Conservation (phyloP, 306 rosid species). For the Trifolium subterraneum region DNA sequence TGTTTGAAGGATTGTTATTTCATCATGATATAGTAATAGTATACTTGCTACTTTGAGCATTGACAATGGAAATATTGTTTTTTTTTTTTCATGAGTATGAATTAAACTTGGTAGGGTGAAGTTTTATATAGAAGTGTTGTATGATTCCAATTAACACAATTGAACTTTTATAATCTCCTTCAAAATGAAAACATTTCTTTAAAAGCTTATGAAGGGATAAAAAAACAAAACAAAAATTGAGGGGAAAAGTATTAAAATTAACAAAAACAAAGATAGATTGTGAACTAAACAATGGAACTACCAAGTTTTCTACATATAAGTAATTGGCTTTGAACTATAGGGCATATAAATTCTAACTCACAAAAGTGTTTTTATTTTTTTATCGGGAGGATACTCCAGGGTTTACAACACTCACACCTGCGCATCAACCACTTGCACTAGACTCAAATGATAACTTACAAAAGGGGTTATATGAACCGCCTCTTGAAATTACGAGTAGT, state of each 20-base stretch:
- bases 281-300: constrained; percentile 43
- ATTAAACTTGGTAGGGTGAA: too few relatives aligned
- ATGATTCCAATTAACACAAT: constrained; percentile 11
- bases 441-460: neutral
- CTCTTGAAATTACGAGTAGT: constrained; percentile 57
- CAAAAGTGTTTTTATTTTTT: neutral
- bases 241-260: neutral
- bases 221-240: neutral
- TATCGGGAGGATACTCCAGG: neutral
- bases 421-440: neutral
- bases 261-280: constrained; percentile 4
- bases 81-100: too few relatives aligned
- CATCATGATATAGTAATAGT: neutral
- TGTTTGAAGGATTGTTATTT: constrained; percentile 15
- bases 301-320: constrained; percentile 36
- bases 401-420: neutral
- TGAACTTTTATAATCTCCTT: constrained; percentile 18
- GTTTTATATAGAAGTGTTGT: neutral
- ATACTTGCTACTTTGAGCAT: constrained; percentile 13
- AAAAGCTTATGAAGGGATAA: constrained; percentile 13
- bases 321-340: constrained; percentile 28
- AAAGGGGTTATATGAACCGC: constrained; percentile 44
- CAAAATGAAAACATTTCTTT: constrained; percentile 37
- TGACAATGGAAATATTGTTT: too few relatives aligned
- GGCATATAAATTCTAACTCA: too few relatives aligned